Conservation (phyloP, 805 yeast genomes). For the Saccharomycopsis oosterbeekiorum region DNA sequence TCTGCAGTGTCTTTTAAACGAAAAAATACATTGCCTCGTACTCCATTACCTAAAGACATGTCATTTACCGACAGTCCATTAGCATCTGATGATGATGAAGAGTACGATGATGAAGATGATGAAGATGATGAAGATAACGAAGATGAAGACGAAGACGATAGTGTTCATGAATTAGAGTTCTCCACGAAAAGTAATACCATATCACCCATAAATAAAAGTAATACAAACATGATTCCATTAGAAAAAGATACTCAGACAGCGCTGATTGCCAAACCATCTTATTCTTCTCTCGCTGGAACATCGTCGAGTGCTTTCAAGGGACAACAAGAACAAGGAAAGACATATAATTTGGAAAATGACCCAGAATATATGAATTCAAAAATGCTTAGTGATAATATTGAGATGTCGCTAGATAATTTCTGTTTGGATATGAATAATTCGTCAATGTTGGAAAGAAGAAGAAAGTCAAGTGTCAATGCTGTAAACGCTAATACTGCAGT, state of each 20-base stretch:
- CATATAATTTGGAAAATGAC: background rate
- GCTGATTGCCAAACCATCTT: background rate
- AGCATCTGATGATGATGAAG: conserved; percentile 2
- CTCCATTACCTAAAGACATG: conserved; percentile 14
- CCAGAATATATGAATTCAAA: background rate
- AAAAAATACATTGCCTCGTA: conserved; percentile 13
- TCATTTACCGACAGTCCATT: background rate
- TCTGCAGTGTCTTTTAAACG: conserved; percentile 5
- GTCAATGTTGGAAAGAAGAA: conserved; percentile 14
- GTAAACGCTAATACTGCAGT: background rate
- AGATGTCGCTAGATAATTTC: conserved; percentile 4
- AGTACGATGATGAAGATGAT: conserved; percentile 11
- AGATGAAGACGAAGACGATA: conserved; percentile 4
- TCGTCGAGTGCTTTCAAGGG: background rate
- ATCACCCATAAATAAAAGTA: background rate
- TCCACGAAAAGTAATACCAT: background rate
- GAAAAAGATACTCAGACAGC: background rate
- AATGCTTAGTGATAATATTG: background rate
- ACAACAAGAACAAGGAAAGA: background rate
- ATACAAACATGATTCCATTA: background rate
- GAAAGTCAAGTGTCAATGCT: conserved; percentile 2
- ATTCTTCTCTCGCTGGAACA: background rate
- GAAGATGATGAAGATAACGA: too few species aligned
- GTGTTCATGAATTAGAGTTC: background rate
- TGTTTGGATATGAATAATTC: conserved; percentile 16